Base-by-base conservation (phyloP, 2,329 filamentous ascomycete genomes). In the Raffaelea ambrosiae region DNA sequence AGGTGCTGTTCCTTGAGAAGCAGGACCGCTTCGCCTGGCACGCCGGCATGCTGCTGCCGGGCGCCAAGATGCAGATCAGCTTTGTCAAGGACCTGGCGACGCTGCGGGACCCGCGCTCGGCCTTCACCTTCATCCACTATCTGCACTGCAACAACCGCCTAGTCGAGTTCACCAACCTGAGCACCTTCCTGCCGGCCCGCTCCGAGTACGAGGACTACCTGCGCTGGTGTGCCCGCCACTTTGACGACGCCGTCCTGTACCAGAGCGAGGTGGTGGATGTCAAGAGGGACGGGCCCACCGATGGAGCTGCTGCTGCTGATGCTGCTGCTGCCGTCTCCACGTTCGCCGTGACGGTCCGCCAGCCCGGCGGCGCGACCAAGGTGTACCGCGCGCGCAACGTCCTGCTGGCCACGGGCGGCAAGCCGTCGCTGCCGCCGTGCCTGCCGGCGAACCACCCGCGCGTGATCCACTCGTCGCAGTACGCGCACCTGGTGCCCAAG, bases 121-220 rank as follows among this genome's bases (percentile, higher is more conserved):
- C 89, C 59, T 97, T 97, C 66, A 97, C 91, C 14, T 97, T 96
- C 68, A 72, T 95, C 61, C 96, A 96, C 68, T 97, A 97, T 64
- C 78, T 97, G 13, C 86, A 94, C 68, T 68, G 77, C 57, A 84
- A 94, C 57, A 76, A 76, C 48, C 78, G 91, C n/a, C 74, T 97
- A 36, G 80, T 95, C 43, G 83, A 91, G 56, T 97, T 97, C 60
- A 89, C 86, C 57, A 97, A 97, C 67, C 70, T 97, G 43, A 77
- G 80, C 59, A 96, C 91, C 1, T 96, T 96, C 69, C 68, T 94
- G 29, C 91, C 91, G 0, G 82, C 87, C 26, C 80, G 91, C 22
- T 73, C 84, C 52, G 91, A 97, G 68, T 97, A 94, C 60, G 90
- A 96, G 63, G 90, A 95, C 66, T 97, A 97, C 67, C 83, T 97